phyloP scores from a whole-genome alignment of 768 basidiomycete species.

The Lanmaoa pseudosensibilis region DNA sequence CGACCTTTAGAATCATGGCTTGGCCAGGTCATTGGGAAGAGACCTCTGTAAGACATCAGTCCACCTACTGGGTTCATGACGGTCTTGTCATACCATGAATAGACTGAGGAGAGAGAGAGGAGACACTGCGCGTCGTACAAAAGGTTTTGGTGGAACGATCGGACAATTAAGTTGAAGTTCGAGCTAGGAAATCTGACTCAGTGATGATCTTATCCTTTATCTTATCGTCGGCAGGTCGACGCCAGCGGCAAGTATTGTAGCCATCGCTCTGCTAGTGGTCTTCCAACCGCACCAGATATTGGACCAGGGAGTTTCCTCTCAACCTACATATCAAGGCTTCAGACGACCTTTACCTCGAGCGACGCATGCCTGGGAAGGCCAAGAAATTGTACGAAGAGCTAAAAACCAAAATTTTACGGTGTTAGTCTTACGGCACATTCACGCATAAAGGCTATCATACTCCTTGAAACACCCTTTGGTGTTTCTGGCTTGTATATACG shows the following conservation, averaged over 20 bases:
- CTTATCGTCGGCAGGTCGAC: not conserved
- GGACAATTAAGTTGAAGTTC: not conserved
- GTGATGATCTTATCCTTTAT: slow-evolving; percentile 8
- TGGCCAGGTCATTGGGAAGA: slow-evolving; percentile 96
- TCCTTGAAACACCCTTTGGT: not conserved
- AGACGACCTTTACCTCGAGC: not conserved
- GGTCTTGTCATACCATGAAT: slow-evolving; percentile 42
- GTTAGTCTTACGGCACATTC: not conserved
- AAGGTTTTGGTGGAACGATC: not conserved
- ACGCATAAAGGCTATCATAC: not conserved
- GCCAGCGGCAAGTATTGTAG: not conserved
- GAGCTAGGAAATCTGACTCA: not conserved
- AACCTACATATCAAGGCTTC: not conserved
- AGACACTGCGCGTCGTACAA: slow-evolving; percentile 37
- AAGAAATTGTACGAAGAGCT: not conserved
- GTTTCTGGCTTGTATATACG: not conserved
- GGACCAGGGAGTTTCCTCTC: not conserved
- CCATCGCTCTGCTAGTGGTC: not conserved
- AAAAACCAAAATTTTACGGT: not conserved
- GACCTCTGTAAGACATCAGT: slow-evolving; percentile 53
- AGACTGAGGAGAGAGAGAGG: slow-evolving; percentile 54
- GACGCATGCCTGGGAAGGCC: not conserved
- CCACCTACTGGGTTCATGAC: slow-evolving; percentile 3
- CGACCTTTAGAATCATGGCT: slow-evolving; percentile 95
- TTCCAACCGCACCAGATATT: not conserved